Evolutionary conservation across 169 alveolate species (phyloP).

Genomic region (Ichthyophthirius multifiliis): DNA sequence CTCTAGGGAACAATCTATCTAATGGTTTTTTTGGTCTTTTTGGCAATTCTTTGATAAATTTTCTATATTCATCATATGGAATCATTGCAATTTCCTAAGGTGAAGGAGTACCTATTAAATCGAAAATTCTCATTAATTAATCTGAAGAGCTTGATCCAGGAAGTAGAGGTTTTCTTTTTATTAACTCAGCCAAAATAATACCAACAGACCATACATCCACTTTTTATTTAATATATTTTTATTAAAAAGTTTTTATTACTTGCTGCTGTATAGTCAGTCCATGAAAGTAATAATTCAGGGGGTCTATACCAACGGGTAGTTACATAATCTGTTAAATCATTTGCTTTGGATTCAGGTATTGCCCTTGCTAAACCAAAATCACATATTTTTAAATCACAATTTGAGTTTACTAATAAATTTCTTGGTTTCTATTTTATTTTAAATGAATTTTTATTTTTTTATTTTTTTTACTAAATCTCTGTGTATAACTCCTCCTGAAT

Average conservation of each 20-base stretch:
- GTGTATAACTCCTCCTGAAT: slow-evolving; percentile 68
- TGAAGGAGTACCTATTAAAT: slow-evolving; percentile 60
- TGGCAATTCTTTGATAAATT: slow-evolving; percentile 48
- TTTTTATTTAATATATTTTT: neutral
- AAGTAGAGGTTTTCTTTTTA: slow-evolving; percentile 70
- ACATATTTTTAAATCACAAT: slow-evolving; percentile 78
- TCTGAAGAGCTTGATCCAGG: slow-evolving; percentile 66
- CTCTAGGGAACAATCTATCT: slow-evolving; percentile 30
- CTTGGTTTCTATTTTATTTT: slow-evolving; percentile 60
- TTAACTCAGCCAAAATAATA: slow-evolving; percentile 79
- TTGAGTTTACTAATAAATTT: slow-evolving; percentile 65
- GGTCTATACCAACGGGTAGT: slow-evolving; percentile 87
- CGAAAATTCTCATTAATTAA: slow-evolving; percentile 46
- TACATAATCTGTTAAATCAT: slow-evolving; percentile 62
- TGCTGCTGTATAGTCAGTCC: slow-evolving; percentile 68
- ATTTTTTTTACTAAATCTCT: slow-evolving; percentile 61
- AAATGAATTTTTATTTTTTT: neutral
- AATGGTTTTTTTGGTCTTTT: slow-evolving; percentile 44
- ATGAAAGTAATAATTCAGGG: slow-evolving; percentile 76
- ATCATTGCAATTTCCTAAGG: slow-evolving; percentile 36
- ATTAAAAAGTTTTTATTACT: slow-evolving; percentile 5
- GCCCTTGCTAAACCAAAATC: slow-evolving; percentile 82
- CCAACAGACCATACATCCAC: slow-evolving; percentile 85
- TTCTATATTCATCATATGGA: slow-evolving; percentile 50
- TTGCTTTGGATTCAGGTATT: slow-evolving; percentile 24